phyloP scores from a whole-genome alignment of 2,329 filamentous ascomycete genomes.

The Botrytis galanthina region DNA sequence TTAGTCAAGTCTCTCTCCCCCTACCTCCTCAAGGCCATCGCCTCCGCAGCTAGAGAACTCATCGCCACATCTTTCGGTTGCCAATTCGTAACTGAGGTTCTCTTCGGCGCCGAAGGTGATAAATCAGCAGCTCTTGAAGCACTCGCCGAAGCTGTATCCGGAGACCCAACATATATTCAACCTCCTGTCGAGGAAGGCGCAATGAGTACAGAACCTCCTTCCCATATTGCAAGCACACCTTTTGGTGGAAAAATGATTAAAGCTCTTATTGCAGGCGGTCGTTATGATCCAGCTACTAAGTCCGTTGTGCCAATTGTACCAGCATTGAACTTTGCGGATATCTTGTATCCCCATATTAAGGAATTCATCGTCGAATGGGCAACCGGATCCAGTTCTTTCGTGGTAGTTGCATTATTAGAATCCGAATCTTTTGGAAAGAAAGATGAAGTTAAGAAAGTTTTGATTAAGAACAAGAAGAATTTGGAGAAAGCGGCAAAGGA shows the following conservation, averaged over 20 bases:
- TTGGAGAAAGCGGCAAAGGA: constrained; percentile 66
- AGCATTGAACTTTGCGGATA: constrained; percentile 73
- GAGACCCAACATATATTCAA: constrained; percentile 46
- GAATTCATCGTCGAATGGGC: constrained; percentile 78
- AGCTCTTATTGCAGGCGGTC: constrained; percentile 83
- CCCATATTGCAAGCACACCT: constrained; percentile 59
- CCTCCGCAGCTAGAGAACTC: constrained; percentile 64
- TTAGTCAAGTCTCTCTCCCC: constrained; percentile 72
- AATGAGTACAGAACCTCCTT: constrained; percentile 22
- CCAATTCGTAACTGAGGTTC: constrained; percentile 79
- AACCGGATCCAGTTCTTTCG: constrained; percentile 80
- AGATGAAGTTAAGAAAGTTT: constrained; percentile 62
- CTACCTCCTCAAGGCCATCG: constrained; percentile 71
- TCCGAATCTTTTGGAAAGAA: constrained; percentile 66
- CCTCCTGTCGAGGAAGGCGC: constrained; percentile 42
- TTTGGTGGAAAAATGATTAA: constrained; percentile 83
- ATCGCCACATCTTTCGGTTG: constrained; percentile 77
- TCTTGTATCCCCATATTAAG: constrained; percentile 80
- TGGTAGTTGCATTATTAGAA: constrained; percentile 79
- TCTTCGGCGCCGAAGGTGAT: constrained; percentile 73
- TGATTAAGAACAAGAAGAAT: constrained; percentile 71
- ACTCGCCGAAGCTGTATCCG: constrained; percentile 60
- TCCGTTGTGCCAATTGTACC: constrained; percentile 70
- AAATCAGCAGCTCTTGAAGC: constrained; percentile 73
- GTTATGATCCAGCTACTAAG: constrained; percentile 74